Base-by-base conservation (phyloP, 2,329 filamentous ascomycete genomes). In the Calonectria pseudoturangicola region DNA sequence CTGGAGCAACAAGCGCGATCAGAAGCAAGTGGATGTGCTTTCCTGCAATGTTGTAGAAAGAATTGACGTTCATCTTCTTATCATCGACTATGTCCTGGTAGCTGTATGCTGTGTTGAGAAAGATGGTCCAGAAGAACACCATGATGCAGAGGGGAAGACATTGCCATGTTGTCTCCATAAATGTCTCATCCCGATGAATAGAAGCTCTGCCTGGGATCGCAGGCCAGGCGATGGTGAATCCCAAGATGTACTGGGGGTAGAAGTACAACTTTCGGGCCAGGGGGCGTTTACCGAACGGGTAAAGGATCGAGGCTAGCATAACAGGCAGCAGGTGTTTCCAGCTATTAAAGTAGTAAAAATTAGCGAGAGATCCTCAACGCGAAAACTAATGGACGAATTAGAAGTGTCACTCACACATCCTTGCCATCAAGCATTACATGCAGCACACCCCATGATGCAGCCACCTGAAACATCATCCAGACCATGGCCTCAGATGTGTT, bases 71-170 rank as follows among this genome's bases (percentile, higher is more conserved):
- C 50, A 54, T 54, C 50, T 54, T 54, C 33, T 13, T 54, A 5
- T 54, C 50, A 30, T 54, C 50, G 33, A 54, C 50, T 2, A 54
- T 21, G 27, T 54, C 50, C 4, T 54, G 50, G 12, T 54, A 54
- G 50, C 50, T 54, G 27, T 54, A 54, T 3, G 50, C 50, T 2
- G 50, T 54, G 28, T 54, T 54, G 15, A 54, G 27, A 7, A 30
- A 54, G 27, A 54, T 54, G 50, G 50, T 54, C 50, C 50, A 54
- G 28, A 54, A 54, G 33, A 54, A 54, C 50, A 54, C 50, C 50
- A 54, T 33, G 16, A 54, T 54, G 28, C 50, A 54, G 10, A 54
- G 50, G 18, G 28, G 50, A 33, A 54, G 50, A 10, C 50, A 54
- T 3, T 54, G 50, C 50, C 28, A 33, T 54, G 50, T 54, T 3